Base-by-base conservation (phyloP, 441 rosid species). In the Omphalea diandra region DNA sequence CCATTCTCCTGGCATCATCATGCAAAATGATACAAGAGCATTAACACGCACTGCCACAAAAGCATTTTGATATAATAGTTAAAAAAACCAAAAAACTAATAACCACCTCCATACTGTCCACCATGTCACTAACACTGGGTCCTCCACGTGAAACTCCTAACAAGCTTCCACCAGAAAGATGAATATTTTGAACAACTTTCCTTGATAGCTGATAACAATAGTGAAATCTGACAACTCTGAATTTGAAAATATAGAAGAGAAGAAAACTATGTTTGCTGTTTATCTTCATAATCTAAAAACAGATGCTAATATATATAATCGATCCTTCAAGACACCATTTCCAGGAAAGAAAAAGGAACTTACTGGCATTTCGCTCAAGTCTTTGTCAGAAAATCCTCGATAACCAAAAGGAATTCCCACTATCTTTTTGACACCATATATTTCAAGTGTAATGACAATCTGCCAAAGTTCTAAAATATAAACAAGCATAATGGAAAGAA, bases 121-220 rank as follows among this genome's bases (percentile, higher is more conserved):
- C 99, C 46, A 95, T 92, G 53, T 88, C 87, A 65, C 87, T 77
- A 1, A 89, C 87, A 69, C 78, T 44, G 7, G 99, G 98, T 2
- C 86, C 94, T 70, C 99, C 99, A n/a, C 99, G 97, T 65, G 99
- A 94, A 82, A 95, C 99, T 76, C 99, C 99, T 57, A 95, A 80
- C 81, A 92, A 85, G 81, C 98, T 95, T 85, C 98, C 99, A 71
- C 98, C 99, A 67, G 97, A 92, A 36, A 95, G 92, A 85, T 95
- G 98, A 71, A 95, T 72, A 67, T 95, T 95, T 69, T 90, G 98
- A 73, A 95, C 98, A 20, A 95, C 99, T 82, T 86, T 90, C 76
- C 98, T 83, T 5, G 95, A 95, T 64, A 95, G 84, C 99, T 92
- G 71, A 84, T 62, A 64, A 79, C 61, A 46, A 74, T 72, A 72